These are phyloP conservation scores for Aspergillus caelatus DNA, from an alignment of 2,329 filamentous ascomycete genomes.

Conservation along the genomic window DNA sequence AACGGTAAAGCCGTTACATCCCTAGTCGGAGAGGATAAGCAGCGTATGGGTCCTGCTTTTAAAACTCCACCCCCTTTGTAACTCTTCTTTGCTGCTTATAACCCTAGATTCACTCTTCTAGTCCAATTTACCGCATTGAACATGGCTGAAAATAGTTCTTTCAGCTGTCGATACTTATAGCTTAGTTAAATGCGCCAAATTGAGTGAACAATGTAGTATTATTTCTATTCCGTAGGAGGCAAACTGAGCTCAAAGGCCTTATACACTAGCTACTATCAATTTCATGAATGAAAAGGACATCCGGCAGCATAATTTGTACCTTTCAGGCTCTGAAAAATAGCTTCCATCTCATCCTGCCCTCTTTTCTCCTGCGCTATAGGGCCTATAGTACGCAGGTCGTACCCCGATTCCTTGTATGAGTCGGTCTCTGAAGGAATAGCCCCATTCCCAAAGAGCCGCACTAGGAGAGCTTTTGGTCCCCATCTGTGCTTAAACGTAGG, in stretches of 20 bases:
- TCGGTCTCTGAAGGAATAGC: conserved; percentile 9
- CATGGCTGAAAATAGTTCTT: background rate
- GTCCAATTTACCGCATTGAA: background rate
- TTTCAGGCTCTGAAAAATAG: conserved; percentile 5
- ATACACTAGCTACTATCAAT: background rate
- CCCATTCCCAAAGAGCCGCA: conserved; percentile 18
- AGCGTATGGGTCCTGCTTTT: background rate
- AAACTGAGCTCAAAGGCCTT: background rate
- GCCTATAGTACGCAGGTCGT: conserved; percentile 18
- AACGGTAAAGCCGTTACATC: too few relatives aligned
- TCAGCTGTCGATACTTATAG: background rate
- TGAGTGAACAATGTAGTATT: background rate
- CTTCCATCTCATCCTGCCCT: conserved; percentile 18
- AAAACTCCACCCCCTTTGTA: background rate
- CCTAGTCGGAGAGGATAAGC: background rate
- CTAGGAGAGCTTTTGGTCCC: conserved; percentile 15
- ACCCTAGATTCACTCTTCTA: too few relatives aligned
- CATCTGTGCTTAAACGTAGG: conserved; percentile 22
- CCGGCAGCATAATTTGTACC: conserved; percentile 6
- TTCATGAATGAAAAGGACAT: conserved; percentile 12
- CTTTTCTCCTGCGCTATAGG: conserved; percentile 16
- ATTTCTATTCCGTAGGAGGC: background rate
- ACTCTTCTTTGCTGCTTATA: background rate
- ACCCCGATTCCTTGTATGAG: conserved; percentile 12
- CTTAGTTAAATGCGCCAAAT: background rate